phyloP scores from a whole-genome alignment of 768 basidiomycete genomes.

The Krasilnikovozyma curviuscula region DNA sequence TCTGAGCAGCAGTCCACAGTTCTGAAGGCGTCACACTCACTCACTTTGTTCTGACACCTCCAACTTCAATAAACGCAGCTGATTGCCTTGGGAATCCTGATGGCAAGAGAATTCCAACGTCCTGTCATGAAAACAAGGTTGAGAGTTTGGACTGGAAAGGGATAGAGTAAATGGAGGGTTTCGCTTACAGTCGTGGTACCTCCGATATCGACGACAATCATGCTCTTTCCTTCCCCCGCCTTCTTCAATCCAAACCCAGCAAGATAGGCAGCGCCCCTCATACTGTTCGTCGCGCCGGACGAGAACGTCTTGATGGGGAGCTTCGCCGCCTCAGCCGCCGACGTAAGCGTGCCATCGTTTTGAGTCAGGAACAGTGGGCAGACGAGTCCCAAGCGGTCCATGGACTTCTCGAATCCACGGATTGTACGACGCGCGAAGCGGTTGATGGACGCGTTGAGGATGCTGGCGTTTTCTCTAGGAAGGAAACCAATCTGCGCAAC shows the following conservation, averaged over 20 bases:
- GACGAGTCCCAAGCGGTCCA: conserved; percentile 30
- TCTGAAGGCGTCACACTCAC: too few relatives aligned
- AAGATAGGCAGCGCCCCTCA: conserved; percentile 47
- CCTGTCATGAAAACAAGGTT: too few relatives aligned
- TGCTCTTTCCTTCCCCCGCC: conserved; percentile 18
- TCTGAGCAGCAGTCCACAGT: too few relatives aligned
- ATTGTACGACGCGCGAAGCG: conserved; percentile 41
- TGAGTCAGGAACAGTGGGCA: conserved; percentile 29
- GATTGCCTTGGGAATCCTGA: conserved; percentile 46
- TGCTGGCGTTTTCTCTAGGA: conserved; percentile 46
- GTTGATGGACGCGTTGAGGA: conserved; percentile 46
- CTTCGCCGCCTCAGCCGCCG: conserved; percentile 30
- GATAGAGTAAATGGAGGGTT: neutral
- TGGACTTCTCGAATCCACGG: conserved; percentile 36
- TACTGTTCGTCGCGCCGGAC: conserved; percentile 47
- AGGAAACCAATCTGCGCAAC: conserved; percentile 42
- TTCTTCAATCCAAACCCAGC: conserved; percentile 29
- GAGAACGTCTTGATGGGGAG: conserved; percentile 47
- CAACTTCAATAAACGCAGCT: conserved; percentile 42
- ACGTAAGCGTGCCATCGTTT: conserved; percentile 24
- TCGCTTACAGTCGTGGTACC: conserved; percentile 34
- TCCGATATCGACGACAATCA: conserved; percentile 41
- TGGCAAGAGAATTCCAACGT: conserved; percentile 43
- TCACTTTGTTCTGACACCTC: too few relatives aligned
- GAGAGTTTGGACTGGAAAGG: too few relatives aligned